Evolutionary conservation across 2,329 filamentous ascomycete species (phyloP).

Genomic region (Neofusicoccum ribis): DNA sequence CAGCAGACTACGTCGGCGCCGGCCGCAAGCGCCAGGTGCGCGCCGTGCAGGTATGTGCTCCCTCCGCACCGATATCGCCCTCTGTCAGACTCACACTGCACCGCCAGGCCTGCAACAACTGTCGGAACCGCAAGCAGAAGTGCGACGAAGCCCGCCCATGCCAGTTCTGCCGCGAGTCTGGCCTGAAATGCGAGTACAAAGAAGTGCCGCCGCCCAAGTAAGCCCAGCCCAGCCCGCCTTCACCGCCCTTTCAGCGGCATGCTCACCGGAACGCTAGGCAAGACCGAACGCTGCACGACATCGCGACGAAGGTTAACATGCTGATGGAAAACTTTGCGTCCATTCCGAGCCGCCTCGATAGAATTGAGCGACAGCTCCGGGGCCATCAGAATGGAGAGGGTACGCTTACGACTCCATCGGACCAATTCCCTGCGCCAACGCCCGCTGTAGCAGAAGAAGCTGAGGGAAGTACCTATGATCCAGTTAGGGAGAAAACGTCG

Average conservation of each 20-base stretch:
- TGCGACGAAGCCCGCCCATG: conserved; percentile 43
- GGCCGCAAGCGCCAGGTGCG: conserved; percentile 19
- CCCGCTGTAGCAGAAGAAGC: conserved; percentile 18
- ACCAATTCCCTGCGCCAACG: conserved; percentile 18
- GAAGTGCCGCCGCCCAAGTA: conserved; percentile 91
- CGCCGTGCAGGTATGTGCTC: conserved; percentile 15
- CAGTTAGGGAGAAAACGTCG: conserved; percentile 19
- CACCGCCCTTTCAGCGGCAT: conserved; percentile 5
- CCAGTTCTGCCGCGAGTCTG: conserved; percentile 78
- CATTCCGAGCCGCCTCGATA: conserved; percentile 17
- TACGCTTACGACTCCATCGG: conserved; percentile 20
- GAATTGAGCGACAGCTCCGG: conserved; percentile 17
- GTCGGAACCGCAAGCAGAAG: conserved; percentile 43
- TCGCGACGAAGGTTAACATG: conserved; percentile 38
- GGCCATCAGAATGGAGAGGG: conserved; percentile 20
- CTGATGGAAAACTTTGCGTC: conserved; percentile 24
- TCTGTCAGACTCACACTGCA: conserved; percentile 14
- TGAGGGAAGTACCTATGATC: conserved; percentile 19
- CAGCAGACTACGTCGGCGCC: conserved; percentile 12
- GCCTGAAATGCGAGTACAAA: conserved; percentile 80
- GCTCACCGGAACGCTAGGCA: conserved; percentile 31
- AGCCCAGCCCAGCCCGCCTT: conserved; percentile 33
- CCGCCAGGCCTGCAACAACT: conserved; percentile 70
- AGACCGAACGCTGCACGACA: conserved; percentile 53
- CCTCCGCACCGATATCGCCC: not conserved